Conservation (phyloP, 805 yeast genomes). For the Starmerella asiatica region DNA sequence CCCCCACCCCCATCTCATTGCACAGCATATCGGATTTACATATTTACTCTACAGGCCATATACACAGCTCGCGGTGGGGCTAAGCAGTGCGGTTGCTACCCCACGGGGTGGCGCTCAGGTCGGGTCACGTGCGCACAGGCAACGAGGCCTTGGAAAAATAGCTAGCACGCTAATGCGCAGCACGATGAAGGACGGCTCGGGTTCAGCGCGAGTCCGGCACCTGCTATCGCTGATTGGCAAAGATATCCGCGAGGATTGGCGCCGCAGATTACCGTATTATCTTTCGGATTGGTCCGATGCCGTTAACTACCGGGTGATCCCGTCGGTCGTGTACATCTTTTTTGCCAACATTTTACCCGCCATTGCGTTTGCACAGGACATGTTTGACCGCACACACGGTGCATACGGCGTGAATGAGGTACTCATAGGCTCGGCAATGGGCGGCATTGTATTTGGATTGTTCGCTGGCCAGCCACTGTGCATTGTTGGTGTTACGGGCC, state of each 20-base stretch:
- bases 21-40: too few relatives aligned
- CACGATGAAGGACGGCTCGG: too few relatives aligned
- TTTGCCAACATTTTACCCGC: slow-evolving; percentile 89
- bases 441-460: slow-evolving; percentile 77
- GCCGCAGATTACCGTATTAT: slow-evolving; percentile 42
- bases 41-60: too few relatives aligned
- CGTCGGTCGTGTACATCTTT: slow-evolving; percentile 67
- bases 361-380: slow-evolving; percentile 89
- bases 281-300: slow-evolving; percentile 72
- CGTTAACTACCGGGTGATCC: slow-evolving; percentile 71
- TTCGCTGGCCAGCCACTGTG: slow-evolving; percentile 85
- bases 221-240: too few relatives aligned
- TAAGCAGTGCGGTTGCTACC: too few relatives aligned
- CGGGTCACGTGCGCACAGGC: too few relatives aligned
- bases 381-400: slow-evolving; percentile 82
- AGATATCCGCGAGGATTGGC: slow-evolving; percentile 13
- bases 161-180: too few relatives aligned
- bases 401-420: slow-evolving; percentile 89
- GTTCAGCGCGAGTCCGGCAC: too few relatives aligned
- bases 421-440: slow-evolving; percentile 68
- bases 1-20: too few relatives aligned
- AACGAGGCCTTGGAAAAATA: too few relatives aligned
- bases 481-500: slow-evolving; percentile 96
- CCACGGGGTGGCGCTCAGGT: too few relatives aligned
- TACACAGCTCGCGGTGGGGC: too few relatives aligned